Conservation (phyloP, 192 early-diverging fungal species). For the Coemansia sp. region DNA sequence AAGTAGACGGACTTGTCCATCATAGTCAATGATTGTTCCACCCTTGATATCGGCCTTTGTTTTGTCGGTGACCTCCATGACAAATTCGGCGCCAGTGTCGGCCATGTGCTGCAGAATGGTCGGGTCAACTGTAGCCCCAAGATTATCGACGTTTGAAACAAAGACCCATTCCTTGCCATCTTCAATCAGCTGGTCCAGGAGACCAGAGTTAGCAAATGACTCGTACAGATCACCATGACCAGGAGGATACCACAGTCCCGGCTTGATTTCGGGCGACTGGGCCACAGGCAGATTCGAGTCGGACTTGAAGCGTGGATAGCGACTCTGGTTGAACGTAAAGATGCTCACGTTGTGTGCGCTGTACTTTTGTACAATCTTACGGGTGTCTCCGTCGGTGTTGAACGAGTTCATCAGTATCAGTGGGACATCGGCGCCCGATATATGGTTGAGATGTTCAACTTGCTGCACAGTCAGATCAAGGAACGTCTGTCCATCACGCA, state of each 20-base stretch:
- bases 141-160: conserved; percentile 98
- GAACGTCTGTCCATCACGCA: conserved; percentile 97
- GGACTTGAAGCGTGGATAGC: conserved; percentile 91
- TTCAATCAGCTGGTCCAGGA: conserved; percentile 88
- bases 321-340: conserved; percentile 96
- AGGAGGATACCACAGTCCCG: conserved; percentile 79
- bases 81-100: conserved; percentile 82
- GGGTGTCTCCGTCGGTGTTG: conserved; percentile 98
- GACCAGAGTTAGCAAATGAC: conserved; percentile 86
- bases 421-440: conserved; percentile 87
- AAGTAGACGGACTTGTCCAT: conserved; percentile 86
- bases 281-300: conserved; percentile 89
- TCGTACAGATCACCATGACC: conserved; percentile 99
- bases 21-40: conserved; percentile 98
- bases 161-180: conserved; percentile 98
- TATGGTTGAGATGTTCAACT: conserved; percentile 95
- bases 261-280: conserved; percentile 63
- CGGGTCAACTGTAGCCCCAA: conserved; percentile 95
- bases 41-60: conserved; percentile 99
- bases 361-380: conserved; percentile 98
- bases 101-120: conserved; percentile 91
- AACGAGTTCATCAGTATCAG: conserved; percentile 99
- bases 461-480: conserved; percentile 97
- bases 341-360: conserved; percentile 87
- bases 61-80: conserved; percentile 99